Conservation (phyloP, 2,329 filamentous ascomycete genomes). For the Fusarium tupiense region DNA sequence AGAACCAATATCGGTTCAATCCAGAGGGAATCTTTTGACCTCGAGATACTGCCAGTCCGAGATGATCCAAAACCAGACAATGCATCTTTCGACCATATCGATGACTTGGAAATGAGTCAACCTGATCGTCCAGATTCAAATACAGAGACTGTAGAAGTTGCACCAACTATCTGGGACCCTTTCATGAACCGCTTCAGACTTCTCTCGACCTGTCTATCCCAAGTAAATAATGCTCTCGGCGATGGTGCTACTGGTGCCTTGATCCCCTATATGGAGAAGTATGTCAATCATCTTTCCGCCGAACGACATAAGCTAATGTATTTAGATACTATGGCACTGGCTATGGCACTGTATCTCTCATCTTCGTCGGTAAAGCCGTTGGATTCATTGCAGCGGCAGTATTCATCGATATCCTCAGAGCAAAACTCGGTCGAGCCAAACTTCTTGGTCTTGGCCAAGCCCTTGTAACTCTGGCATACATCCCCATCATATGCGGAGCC, state of each 20-base stretch:
- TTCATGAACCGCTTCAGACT: conserved; percentile 78
- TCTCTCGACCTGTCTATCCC: conserved; percentile 70
- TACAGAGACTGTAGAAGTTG: conserved; percentile 54
- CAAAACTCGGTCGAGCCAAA: conserved; percentile 71
- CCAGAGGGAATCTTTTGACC: conserved; percentile 46
- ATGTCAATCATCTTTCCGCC: conserved; percentile 20
- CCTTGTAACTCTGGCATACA: conserved; percentile 68
- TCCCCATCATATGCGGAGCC: conserved; percentile 72
- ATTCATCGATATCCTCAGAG: conserved; percentile 71
- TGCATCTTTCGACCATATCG: conserved; percentile 7
- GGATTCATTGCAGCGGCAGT: conserved; percentile 81
- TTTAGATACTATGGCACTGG: conserved; percentile 74
- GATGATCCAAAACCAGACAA: conserved; percentile 12
- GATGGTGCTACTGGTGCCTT: conserved; percentile 81
- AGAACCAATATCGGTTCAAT: conserved; percentile 53
- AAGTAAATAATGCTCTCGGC: conserved; percentile 75
- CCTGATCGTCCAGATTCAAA: conserved; percentile 56
- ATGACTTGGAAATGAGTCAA: conserved; percentile 63
- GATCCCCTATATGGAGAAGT: conserved; percentile 81
- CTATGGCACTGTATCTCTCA: conserved; percentile 81
- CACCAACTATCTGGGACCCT: conserved; percentile 68
- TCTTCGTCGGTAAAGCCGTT: conserved; percentile 81
- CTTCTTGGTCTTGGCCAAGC: conserved; percentile 68
- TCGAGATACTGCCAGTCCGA: conserved; percentile 36
- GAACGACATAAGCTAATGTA: background rate